Evolutionary conservation across 2,329 filamentous ascomycete genomes (phyloP).

Genomic region (Hymenoscyphus occultus): DNA sequence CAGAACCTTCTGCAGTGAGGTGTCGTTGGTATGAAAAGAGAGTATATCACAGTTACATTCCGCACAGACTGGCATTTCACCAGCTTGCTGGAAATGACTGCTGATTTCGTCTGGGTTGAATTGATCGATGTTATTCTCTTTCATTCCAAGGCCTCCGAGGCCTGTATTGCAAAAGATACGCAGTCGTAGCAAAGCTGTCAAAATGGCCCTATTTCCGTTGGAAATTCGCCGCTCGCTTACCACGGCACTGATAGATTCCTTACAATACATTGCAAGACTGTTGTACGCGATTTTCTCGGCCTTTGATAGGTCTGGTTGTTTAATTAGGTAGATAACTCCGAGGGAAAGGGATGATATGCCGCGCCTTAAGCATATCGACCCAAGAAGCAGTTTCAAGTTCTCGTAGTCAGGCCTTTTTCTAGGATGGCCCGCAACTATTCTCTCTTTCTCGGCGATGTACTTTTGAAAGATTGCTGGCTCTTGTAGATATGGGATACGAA

Average conservation of each 20-base stretch:
- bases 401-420: slow-evolving; percentile 20
- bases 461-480: slow-evolving; percentile 17
- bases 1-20: too few relatives aligned
- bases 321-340: slow-evolving; percentile 20
- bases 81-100: neutral
- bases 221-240: slow-evolving; percentile 3
- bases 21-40: neutral
- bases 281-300: slow-evolving; percentile 36
- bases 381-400: slow-evolving; percentile 38
- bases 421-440: slow-evolving; percentile 15
- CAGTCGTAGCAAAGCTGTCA: slow-evolving; percentile 18
- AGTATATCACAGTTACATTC: neutral
- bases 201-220: neutral
- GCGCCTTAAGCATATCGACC: slow-evolving; percentile 42
- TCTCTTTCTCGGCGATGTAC: slow-evolving; percentile 6
- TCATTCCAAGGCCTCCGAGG: slow-evolving; percentile 11
- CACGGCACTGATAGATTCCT: slow-evolving; percentile 3
- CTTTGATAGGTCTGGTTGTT: slow-evolving; percentile 36
- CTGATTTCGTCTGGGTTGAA: neutral
- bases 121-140: neutral
- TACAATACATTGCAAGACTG: slow-evolving; percentile 27
- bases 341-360: slow-evolving; percentile 38
- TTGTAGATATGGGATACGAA: slow-evolving; percentile 14
- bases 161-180: slow-evolving; percentile 21
- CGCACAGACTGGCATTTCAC: neutral